Percentiles rank a stretch among this genome's conserved stretches.
Conservation (phyloP, 1,284 basidiomycete species). For the Laetiporus sulphureus region DNA sequence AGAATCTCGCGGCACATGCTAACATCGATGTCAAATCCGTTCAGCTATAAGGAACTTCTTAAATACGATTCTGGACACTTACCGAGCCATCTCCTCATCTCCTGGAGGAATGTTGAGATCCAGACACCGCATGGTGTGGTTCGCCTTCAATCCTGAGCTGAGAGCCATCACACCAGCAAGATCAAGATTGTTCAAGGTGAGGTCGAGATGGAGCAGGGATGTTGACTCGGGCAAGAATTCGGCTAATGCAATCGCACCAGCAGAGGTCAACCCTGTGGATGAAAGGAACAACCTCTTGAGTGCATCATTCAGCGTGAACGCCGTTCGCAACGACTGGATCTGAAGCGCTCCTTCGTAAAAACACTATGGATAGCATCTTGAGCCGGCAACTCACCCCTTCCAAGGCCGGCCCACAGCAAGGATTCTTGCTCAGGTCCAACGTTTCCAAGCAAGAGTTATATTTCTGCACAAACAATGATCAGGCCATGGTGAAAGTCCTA, state of each 20-base stretch:
- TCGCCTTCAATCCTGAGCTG: constrained; percentile 77
- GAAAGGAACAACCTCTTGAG: constrained; percentile 91
- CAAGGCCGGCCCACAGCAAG: constrained; percentile 81
- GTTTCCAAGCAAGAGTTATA: constrained; percentile 94
- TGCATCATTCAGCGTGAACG: constrained; percentile 89
- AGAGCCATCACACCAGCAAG: constrained; percentile 92
- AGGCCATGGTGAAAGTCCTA: not conserved
- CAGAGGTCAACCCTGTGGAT: constrained; percentile 74
- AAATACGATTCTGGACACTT: too few relatives aligned
- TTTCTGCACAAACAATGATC: constrained; percentile 52
- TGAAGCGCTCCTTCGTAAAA: constrained; percentile 24
- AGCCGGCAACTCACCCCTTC: constrained; percentile 75
- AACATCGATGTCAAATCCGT: constrained; percentile 22
- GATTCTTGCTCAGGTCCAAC: constrained; percentile 89
- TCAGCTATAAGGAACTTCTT: too few relatives aligned
- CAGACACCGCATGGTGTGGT: constrained; percentile 83
- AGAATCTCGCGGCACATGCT: constrained; percentile 75
- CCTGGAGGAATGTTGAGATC: constrained; percentile 91
- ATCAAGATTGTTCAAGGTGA: constrained; percentile 79
- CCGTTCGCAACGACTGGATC: constrained; percentile 85
- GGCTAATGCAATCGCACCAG: constrained; percentile 90
- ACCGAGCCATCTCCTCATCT: constrained; percentile 83
- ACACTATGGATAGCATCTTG: constrained; percentile 2
- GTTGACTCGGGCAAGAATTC: constrained; percentile 92
- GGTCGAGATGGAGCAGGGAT: constrained; percentile 83